Percentiles rank a stretch among this genome's conserved stretches.
phyloP scores from a whole-genome alignment of 768 basidiomycete species.

The Kwoniella pini region DNA sequence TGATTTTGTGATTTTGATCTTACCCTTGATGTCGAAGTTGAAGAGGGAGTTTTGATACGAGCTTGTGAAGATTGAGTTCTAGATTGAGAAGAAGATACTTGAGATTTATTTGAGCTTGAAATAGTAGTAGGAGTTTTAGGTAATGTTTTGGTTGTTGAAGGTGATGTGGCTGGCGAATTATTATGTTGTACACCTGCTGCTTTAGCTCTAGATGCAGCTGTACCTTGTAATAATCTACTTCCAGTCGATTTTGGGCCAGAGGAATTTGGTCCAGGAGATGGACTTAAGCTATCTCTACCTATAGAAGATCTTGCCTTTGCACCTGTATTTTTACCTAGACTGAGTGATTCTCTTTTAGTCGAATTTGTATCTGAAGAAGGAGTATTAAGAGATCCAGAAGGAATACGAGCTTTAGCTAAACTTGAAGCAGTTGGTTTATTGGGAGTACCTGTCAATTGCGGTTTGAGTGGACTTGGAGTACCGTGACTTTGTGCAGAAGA shows the following conservation, averaged over 20 bases:
- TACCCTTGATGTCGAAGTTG: background rate
- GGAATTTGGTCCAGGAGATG: conserved; percentile 10
- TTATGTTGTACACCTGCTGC: conserved; percentile 25
- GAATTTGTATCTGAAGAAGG: background rate
- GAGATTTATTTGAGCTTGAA: background rate
- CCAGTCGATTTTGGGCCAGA: conserved; percentile 1
- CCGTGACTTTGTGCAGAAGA: background rate
- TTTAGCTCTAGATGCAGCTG: conserved; percentile 39
- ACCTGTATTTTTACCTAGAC: conserved; percentile 6
- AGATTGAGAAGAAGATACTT: background rate
- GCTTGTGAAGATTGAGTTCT: background rate
- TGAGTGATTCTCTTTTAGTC: conserved; percentile 5
- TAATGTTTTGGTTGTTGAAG: background rate
- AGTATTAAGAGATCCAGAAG: conserved; percentile 1
- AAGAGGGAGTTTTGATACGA: background rate
- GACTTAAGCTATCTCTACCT: conserved; percentile 4
- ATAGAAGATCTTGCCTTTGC: background rate
- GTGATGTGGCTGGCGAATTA: background rate
- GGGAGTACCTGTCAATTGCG: conserved; percentile 46
- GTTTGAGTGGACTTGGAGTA: conserved; percentile 28
- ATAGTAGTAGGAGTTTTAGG: background rate
- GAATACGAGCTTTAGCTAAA: conserved; percentile 38
- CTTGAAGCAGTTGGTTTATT: conserved; percentile 43
- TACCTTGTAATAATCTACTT: conserved; percentile 43
- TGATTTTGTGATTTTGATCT: background rate